Evolutionary conservation across 2,329 filamentous ascomycete species (phyloP).

Genomic region (Ophiostoma piceae): DNA sequence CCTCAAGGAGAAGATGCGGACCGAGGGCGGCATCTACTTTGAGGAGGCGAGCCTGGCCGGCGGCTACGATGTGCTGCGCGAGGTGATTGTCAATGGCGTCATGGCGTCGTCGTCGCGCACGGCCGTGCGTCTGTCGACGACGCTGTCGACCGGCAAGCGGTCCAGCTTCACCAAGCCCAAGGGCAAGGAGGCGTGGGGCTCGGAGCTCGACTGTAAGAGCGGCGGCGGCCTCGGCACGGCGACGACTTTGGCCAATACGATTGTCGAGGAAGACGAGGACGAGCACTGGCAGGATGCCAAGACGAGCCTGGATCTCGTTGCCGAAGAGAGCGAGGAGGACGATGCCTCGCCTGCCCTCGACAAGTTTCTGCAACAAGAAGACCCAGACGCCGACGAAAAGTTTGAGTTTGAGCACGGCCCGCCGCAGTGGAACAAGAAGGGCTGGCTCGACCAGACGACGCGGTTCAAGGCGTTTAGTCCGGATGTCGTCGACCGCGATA

Average conservation of each 20-base stretch:
- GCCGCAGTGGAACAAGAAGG: conserved; percentile 31
- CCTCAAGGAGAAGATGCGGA: conserved; percentile 13
- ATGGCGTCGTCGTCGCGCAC: conserved; percentile 33
- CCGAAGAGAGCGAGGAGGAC: background rate
- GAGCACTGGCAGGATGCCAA: background rate
- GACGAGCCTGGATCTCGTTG: background rate
- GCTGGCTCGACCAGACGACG: conserved; percentile 33
- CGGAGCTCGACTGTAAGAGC: background rate
- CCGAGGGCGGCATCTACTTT: conserved; percentile 28
- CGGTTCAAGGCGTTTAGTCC: conserved; percentile 33
- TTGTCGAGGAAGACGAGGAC: conserved; percentile 18
- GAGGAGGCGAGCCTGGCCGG: conserved; percentile 31
- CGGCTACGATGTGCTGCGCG: conserved; percentile 29
- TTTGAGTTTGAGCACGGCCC: conserved; percentile 27
- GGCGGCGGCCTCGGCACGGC: background rate
- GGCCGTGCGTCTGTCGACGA: conserved; percentile 27
- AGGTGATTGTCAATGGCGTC: conserved; percentile 33
- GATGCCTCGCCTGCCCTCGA: background rate
- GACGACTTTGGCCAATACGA: conserved; percentile 12
- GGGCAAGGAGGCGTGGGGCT: conserved; percentile 13
- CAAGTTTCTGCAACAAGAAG: background rate
- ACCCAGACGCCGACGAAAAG: background rate
- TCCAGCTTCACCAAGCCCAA: background rate
- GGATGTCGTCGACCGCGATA: conserved; percentile 30
- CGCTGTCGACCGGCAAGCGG: conserved; percentile 13